Evolutionary conservation across 2,329 filamentous ascomycete species (phyloP).

Genomic region (Dactylellina cionopaga): DNA sequence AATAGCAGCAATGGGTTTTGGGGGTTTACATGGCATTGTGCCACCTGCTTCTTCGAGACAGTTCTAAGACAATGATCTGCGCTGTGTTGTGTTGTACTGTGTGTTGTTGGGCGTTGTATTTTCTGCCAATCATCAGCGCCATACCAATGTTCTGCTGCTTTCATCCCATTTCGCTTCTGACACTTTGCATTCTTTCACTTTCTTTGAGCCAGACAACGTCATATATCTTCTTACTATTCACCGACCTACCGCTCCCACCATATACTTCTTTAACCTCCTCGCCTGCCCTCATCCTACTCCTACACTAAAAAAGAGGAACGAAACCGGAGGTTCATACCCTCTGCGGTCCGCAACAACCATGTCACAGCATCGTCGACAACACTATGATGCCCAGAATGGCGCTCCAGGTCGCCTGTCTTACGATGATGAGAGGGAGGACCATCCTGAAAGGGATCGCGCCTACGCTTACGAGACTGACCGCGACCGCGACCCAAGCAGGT

Average conservation of each 20-base stretch:
- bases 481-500: conserved; percentile 23
- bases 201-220: neutral
- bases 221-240: neutral
- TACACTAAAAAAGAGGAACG: neutral
- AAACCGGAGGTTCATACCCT: neutral
- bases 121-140: neutral
- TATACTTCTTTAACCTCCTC: neutral
- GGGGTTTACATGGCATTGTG: no score
- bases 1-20: no score
- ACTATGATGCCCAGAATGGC: conserved; percentile 31
- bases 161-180: no score
- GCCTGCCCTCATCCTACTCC: neutral
- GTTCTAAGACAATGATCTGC: no score
- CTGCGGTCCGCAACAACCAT: neutral
- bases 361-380: conserved; percentile 36
- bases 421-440: conserved; percentile 44
- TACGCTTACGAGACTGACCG: conserved; percentile 31
- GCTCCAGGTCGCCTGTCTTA: conserved; percentile 27
- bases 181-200: no score
- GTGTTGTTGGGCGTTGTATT: conserved; percentile 28
- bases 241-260: no score
- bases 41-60: no score
- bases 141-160: neutral
- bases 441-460: conserved; percentile 28
- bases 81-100: neutral